Base-by-base conservation (phyloP, 352 stramenopile genomes). In the Phytophthora boehmeriae region DNA sequence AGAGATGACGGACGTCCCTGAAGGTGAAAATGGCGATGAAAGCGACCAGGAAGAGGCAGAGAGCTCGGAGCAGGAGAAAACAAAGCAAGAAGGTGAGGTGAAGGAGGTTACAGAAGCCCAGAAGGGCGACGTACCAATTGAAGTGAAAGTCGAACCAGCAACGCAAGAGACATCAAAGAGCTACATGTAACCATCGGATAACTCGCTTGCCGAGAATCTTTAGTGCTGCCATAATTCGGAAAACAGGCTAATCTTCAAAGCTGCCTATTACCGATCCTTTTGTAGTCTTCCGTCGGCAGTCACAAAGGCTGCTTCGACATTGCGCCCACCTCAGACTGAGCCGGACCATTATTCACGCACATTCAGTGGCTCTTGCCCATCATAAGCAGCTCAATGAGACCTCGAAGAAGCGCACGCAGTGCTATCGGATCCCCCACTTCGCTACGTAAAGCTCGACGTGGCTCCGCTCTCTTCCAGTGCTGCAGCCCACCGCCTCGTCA, bases 1-100 rank as follows among this genome's bases (percentile, higher is more conserved):
- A 48, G 65, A 78, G 48, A 23, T 75, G 45, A 68, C 54, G 22
- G 68, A 76, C 56, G 59, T 61, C 16, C 36, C 25, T 52, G 55
- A 76, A 23, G 35, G 5, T 13, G 55, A 58, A 50, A 53, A 49
- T 52, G 55, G 73, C 19, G 35, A 4, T 13, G 55, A 58, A 50
- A 53, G 45, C 22, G 50, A 55, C 5, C 46, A 62, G 13, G 50
- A 55, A 35, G 49, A 55, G n/a, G n/a, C n/a, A n/a, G n/a, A 35
- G 32, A 46, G 35, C 16, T 8, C 25, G 46, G n/a, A n/a, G n/a
- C n/a, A 58, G 22, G 46, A n/a, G 10, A 11, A 27, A 28, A 16
- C 16, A 1, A 45, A 63, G 11, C 44, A 55, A 8, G 57, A 63
- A 4, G 42, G 49, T 22, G 44, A 65, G 14, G 17, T 36, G 27